Percentiles rank a stretch among this genome's conserved stretches.
phyloP scores from a whole-genome alignment of 139 green algal genomes.

The Mychonastes homosphaera region DNA sequence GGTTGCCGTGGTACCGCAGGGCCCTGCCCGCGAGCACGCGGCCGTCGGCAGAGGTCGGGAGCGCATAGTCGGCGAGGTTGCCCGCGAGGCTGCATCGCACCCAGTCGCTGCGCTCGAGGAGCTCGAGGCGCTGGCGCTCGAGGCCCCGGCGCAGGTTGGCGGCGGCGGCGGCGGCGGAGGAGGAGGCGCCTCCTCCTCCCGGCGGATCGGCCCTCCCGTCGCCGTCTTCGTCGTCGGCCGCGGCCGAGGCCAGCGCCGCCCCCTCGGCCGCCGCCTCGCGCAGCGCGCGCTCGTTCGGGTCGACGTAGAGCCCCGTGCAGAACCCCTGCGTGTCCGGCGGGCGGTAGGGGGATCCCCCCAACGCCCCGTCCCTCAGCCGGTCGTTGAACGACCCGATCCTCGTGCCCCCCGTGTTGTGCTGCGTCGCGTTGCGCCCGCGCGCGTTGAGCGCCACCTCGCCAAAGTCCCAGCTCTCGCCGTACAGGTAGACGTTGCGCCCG shows the following conservation, averaged over 20 bases:
- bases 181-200: too few relatives aligned
- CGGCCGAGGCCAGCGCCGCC: background rate
- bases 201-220: too few relatives aligned
- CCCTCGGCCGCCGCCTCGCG: background rate
- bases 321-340: slow-evolving; percentile 51
- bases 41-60: background rate
- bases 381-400: slow-evolving; percentile 67
- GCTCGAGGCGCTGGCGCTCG: slow-evolving; percentile 26
- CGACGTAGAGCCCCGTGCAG: slow-evolving; percentile 53
- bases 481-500: slow-evolving; percentile 65
- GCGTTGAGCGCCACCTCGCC: slow-evolving; percentile 69
- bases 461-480: slow-evolving; percentile 89
- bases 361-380: slow-evolving; percentile 62
- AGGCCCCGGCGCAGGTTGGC: background rate
- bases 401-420: slow-evolving; percentile 56
- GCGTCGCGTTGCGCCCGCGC: slow-evolving; percentile 62
- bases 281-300: slow-evolving; percentile 32
- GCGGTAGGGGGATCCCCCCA: slow-evolving; percentile 67
- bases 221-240: too few relatives aligned
- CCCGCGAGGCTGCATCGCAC: slow-evolving; percentile 52
- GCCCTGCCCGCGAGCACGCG: background rate
- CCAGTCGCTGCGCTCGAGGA: slow-evolving; percentile 47
- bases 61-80: slow-evolving; percentile 36
- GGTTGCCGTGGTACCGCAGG: slow-evolving; percentile 8
- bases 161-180: background rate